A percentile compares a stretch with the other conserved stretches of the same genome.
These are phyloP conservation scores for Linum tenue DNA, from an alignment of 345 rosid genomes.

Conservation along the genomic window DNA sequence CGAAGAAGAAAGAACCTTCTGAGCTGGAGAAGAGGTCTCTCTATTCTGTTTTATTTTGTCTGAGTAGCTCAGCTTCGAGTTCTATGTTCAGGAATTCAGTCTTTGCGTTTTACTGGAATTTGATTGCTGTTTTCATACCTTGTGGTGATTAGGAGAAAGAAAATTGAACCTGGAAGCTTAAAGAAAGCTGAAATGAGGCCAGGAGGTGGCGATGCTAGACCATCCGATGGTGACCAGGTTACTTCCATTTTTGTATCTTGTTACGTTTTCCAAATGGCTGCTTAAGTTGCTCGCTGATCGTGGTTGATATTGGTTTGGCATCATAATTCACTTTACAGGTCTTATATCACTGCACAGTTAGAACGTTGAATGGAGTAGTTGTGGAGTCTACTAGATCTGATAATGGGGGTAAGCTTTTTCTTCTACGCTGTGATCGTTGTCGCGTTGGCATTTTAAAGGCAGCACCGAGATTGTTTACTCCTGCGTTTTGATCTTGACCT, in stretches of 20 bases:
- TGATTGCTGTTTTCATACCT: neutral
- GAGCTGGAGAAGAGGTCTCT: constrained; percentile 51
- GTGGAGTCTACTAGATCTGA: constrained; percentile 71
- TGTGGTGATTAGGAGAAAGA: constrained; percentile 50
- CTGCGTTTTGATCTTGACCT: neutral
- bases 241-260: neutral
- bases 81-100: neutral
- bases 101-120: neutral
- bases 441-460: neutral
- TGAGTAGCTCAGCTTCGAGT: neutral
- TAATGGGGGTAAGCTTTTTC: constrained; percentile 53
- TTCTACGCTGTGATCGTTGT: neutral
- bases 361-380: constrained; percentile 78
- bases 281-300: neutral
- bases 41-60: neutral
- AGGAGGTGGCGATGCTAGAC: constrained; percentile 75
- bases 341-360: constrained; percentile 70
- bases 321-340: constrained; percentile 34
- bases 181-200: constrained; percentile 87
- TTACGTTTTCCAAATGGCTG: neutral
- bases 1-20: constrained; percentile 43
- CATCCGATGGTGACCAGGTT: constrained; percentile 94
- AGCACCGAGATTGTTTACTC: too few relatives aligned
- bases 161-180: constrained; percentile 78
- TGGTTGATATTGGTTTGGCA: neutral